These are phyloP conservation scores for Saccharomycodes ludwigii DNA, from an alignment of 805 yeast species.

Conservation along the genomic window DNA sequence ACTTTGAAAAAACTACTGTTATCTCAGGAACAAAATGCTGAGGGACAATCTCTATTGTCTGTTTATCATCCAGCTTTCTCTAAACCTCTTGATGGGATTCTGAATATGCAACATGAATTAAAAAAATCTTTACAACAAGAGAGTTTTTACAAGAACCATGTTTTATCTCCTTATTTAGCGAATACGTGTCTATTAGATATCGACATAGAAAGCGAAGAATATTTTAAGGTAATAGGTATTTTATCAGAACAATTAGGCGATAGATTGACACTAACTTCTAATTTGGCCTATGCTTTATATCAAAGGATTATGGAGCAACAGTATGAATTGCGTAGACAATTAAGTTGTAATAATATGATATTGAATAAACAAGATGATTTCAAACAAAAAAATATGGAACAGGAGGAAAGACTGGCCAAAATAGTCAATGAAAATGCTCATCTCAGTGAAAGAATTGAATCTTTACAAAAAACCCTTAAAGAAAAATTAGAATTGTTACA, in stretches of 20 bases:
- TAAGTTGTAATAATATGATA: conserved; percentile 18
- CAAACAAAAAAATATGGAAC: conserved; percentile 8
- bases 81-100: too few species aligned
- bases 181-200: too few species aligned
- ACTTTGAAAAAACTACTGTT: too few species aligned
- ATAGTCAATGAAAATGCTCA: too few species aligned
- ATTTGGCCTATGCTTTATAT: conserved; percentile 25
- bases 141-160: not conserved
- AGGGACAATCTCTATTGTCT: conserved; percentile 21
- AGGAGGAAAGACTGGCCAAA: too few species aligned
- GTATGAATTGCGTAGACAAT: conserved; percentile 30
- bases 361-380: conserved; percentile 9
- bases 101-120: not conserved
- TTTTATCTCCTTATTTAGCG: conserved; percentile 10
- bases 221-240: conserved; percentile 7
- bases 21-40: conserved; percentile 10
- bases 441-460: too few species aligned
- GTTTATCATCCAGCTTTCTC: too few species aligned
- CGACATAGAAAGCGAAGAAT: too few species aligned
- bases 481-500: too few species aligned
- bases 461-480: too few species aligned
- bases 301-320: conserved; percentile 28
- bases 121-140: not conserved
- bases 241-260: too few species aligned
- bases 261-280: too few species aligned